Percentiles rank a stretch among this genome's conserved stretches.
Conservation (phyloP, 495 filamentous ascomycete species). For the Amphirosellinia nigrospora region DNA sequence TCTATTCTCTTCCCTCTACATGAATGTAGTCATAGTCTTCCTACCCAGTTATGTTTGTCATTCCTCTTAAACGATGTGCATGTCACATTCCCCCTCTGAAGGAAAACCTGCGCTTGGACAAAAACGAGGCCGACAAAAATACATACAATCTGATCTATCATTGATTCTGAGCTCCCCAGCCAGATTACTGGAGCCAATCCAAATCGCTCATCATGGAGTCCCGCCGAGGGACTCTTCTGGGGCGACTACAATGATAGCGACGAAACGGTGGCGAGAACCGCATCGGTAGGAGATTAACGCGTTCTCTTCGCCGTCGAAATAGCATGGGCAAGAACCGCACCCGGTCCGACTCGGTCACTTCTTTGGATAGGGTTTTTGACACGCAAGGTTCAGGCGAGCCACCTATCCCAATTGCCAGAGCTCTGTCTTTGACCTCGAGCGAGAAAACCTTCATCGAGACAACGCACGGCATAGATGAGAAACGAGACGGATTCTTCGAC, state of each 20-base stretch:
- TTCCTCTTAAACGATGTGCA: constrained; percentile 1
- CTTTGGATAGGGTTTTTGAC: constrained; percentile 37
- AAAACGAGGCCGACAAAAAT: background rate
- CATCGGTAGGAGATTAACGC: constrained; percentile 15
- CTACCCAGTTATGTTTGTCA: background rate
- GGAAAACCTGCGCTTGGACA: background rate
- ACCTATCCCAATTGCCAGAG: constrained; percentile 7
- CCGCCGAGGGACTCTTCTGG: background rate
- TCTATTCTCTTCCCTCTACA: background rate
- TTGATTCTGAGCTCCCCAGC: background rate
- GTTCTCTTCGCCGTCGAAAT: constrained; percentile 31
- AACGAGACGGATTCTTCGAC: constrained; percentile 66
- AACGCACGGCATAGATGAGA: constrained; percentile 59
- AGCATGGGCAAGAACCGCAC: constrained; percentile 18
- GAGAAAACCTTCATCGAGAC: constrained; percentile 37
- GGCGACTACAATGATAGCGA: background rate
- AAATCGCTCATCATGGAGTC: constrained; percentile 5
- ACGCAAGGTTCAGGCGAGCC: constrained; percentile 23
- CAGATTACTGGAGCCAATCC: background rate
- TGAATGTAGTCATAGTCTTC: background rate
- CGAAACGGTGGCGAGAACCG: background rate
- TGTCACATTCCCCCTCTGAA: background rate
- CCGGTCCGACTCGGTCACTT: constrained; percentile 33
- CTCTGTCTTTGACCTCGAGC: constrained; percentile 32
- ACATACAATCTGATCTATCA: background rate